These are phyloP conservation scores for Pseudoturritis turrita DNA, from an alignment of 345 rosid species.

Conservation along the genomic window DNA sequence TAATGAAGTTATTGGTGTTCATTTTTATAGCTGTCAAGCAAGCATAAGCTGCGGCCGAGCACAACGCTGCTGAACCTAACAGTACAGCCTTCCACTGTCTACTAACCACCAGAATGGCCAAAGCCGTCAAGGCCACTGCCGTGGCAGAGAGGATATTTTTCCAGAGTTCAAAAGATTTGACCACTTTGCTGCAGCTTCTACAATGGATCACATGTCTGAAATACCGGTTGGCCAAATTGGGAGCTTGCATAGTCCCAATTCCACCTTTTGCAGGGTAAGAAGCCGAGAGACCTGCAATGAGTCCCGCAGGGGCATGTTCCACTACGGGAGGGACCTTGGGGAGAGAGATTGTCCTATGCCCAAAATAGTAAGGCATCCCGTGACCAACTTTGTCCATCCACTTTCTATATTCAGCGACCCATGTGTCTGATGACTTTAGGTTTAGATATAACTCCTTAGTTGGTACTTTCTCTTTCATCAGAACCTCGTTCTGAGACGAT, in stretches of 20 bases:
- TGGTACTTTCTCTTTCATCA: conserved; percentile 77
- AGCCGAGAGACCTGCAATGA: conserved; percentile 67
- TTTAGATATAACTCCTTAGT: conserved; percentile 75
- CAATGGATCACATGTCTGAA: conserved; percentile 88
- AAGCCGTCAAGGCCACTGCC: conserved; percentile 41
- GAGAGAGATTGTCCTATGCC: conserved; percentile 63
- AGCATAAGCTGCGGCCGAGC: conserved; percentile 57
- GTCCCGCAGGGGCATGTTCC: conserved; percentile 90
- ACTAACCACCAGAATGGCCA: conserved; percentile 63
- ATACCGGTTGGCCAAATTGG: conserved; percentile 72
- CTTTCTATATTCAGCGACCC: conserved; percentile 89
- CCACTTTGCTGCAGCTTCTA: conserved; percentile 60
- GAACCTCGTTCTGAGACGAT: conserved; percentile 80
- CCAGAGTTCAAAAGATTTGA: conserved; percentile 62
- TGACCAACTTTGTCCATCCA: conserved; percentile 99
- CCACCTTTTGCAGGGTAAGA: conserved; percentile 84
- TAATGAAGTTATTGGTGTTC: conserved; percentile 83
- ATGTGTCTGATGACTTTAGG: conserved; percentile 77
- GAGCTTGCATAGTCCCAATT: conserved; percentile 65
- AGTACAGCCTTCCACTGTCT: conserved; percentile 72
- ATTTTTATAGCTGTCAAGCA: conserved; percentile 55
- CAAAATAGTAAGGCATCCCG: conserved; percentile 95
- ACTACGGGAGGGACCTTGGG: conserved; percentile 73
- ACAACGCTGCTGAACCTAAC: conserved; percentile 49
- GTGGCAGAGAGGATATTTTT: conserved; percentile 47